Conservation (phyloP, 202 grass and related monocot genomes). For the Dendrocalamus latiflorus region DNA sequence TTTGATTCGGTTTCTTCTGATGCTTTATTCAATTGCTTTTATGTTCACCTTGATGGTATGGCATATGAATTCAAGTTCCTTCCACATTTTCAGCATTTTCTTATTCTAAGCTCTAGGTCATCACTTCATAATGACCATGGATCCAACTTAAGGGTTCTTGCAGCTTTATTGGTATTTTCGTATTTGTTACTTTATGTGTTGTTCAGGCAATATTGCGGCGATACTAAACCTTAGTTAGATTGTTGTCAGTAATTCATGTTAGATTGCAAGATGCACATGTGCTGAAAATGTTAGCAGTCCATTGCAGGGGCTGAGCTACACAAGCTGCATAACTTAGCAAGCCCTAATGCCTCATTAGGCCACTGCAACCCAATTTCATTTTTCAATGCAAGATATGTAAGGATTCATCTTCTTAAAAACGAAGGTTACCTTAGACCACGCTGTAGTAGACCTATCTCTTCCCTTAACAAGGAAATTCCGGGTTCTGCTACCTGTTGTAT, state of each 20-base stretch:
- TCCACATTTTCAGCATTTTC: background rate
- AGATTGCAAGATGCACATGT: constrained; percentile 13
- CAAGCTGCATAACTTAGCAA: background rate
- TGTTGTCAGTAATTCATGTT: background rate
- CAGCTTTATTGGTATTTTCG: background rate
- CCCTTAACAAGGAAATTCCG: constrained; percentile 35
- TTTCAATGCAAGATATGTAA: constrained; percentile 12
- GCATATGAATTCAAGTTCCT: background rate
- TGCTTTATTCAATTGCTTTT: too few relatives aligned
- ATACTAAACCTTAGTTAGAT: background rate
- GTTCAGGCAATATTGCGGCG: background rate
- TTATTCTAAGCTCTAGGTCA: background rate
- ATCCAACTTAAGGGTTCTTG: background rate
- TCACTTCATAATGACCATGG: background rate
- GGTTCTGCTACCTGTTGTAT: constrained; percentile 44
- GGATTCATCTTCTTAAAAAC: background rate
- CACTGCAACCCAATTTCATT: background rate
- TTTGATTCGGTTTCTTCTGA: too few relatives aligned
- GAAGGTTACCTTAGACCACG: constrained; percentile 59
- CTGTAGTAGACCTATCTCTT: constrained; percentile 61
- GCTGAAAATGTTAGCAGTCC: background rate
- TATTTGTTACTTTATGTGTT: constrained; percentile 1
- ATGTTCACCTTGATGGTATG: background rate
- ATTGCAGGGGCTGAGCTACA: background rate
- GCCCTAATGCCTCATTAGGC: background rate